Evolutionary conservation across 768 basidiomycete species (phyloP).

Genomic region (Suillus luteus): DNA sequence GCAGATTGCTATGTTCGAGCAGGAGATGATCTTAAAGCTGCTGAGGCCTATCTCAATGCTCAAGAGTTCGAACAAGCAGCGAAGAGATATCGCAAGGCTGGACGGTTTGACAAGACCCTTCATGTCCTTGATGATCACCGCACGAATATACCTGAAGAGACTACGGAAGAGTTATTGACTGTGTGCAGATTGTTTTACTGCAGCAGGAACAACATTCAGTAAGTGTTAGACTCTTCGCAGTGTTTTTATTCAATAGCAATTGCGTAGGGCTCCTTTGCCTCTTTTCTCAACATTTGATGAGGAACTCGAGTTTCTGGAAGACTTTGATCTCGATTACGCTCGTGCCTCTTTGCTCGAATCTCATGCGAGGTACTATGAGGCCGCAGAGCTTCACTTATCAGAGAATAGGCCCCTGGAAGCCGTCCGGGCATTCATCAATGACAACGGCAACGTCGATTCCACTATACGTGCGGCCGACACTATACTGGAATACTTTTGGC

Average conservation of each 20-base stretch:
- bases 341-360: constrained; percentile 46
- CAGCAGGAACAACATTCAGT: constrained; percentile 33
- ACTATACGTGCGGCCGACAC: constrained; percentile 38
- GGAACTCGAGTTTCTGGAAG: constrained; percentile 56
- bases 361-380: constrained; percentile 46
- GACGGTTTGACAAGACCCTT: constrained; percentile 55
- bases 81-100: constrained; percentile 49
- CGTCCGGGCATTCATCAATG: constrained; percentile 44
- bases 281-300: constrained; percentile 57
- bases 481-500: constrained; percentile 49
- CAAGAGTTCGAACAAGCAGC: constrained; percentile 47
- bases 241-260: neutral
- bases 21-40: constrained; percentile 45
- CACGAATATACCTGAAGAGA: constrained; percentile 30
- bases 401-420: constrained; percentile 52
- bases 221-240: constrained; percentile 12
- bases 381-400: constrained; percentile 51
- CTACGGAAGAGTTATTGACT: constrained; percentile 41
- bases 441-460: constrained; percentile 30
- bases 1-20: constrained; percentile 49
- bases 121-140: constrained; percentile 42
- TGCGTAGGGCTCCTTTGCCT: constrained; percentile 44
- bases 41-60: constrained; percentile 43
- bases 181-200: constrained; percentile 51
- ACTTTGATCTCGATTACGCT: constrained; percentile 51